Percentiles rank a stretch among this genome's conserved stretches.
Conservation (phyloP, 306 rosid species). For the Quercus agrifolia region DNA sequence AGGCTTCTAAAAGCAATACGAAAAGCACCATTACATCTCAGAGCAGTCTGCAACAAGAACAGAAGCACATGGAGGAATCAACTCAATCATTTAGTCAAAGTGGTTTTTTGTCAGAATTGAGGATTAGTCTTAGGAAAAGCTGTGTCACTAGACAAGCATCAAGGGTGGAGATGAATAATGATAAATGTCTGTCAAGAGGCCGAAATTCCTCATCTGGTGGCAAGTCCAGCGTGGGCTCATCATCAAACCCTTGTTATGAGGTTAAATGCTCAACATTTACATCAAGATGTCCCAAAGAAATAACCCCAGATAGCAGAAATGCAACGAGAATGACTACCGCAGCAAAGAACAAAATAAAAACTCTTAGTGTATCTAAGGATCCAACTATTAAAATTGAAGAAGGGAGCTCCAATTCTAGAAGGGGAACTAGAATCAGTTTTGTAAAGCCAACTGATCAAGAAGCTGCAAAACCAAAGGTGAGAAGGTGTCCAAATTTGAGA, state of each 20-base stretch:
- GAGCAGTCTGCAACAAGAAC: conserved; percentile 29
- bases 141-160: conserved; percentile 35
- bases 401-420: conserved; percentile 27
- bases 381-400: conserved; percentile 25
- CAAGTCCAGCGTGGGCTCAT: conserved; percentile 74
- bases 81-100: conserved; percentile 33
- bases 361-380: conserved; percentile 25
- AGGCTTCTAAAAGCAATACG: conserved; percentile 30
- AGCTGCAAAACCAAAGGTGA: conserved; percentile 61
- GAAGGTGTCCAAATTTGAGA: conserved; percentile 17
- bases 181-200: conserved; percentile 39
- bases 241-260: conserved; percentile 48
- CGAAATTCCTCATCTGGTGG: conserved; percentile 59
- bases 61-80: conserved; percentile 36
- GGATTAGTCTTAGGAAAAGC: conserved; percentile 47
- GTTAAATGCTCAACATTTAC: conserved; percentile 26
- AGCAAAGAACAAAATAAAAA: conserved; percentile 31
- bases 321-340: conserved; percentile 27
- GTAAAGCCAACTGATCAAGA: conserved; percentile 30
- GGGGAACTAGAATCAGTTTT: conserved; percentile 11
- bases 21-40: conserved; percentile 49
- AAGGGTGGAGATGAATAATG: conserved; percentile 36
- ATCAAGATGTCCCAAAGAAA: conserved; percentile 30
- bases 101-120: conserved; percentile 37
- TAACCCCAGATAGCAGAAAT: conserved; percentile 31